Percentiles rank a stretch among this genome's conserved stretches.
Conservation (phyloP, 768 basidiomycete species). For the Trametes villosa region DNA sequence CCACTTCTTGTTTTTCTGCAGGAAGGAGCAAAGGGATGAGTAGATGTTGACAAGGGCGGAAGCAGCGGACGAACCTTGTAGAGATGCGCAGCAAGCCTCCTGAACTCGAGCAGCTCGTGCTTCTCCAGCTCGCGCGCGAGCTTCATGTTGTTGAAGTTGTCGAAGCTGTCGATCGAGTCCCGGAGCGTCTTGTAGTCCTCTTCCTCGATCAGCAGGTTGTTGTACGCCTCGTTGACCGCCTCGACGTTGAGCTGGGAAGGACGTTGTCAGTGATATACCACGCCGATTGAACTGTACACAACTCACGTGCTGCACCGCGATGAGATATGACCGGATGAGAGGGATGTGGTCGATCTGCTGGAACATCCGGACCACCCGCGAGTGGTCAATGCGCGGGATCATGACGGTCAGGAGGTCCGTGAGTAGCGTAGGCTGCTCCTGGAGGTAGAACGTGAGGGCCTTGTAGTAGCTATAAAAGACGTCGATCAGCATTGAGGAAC, state of each 20-base stretch:
- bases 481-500: constrained; percentile 3
- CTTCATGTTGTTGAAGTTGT: constrained; percentile 93
- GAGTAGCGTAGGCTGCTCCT: constrained; percentile 90
- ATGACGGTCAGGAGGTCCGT: constrained; percentile 92
- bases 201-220: constrained; percentile 97
- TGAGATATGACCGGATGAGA: constrained; percentile 93
- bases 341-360: constrained; percentile 94
- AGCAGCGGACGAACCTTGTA: constrained; percentile 71
- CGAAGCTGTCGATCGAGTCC: constrained; percentile 97
- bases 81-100: constrained; percentile 90
- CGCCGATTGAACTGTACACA: background rate
- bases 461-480: constrained; percentile 75
- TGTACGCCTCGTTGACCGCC: constrained; percentile 98
- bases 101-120: constrained; percentile 93
- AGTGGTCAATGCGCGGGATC: constrained; percentile 93
- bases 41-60: background rate
- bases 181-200: constrained; percentile 98
- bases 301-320: constrained; percentile 91
- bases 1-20: constrained; percentile 95
- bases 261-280: background rate
- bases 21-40: background rate
- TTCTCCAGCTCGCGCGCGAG: constrained; percentile 86
- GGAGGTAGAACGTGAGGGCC: constrained; percentile 90
- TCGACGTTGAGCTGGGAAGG: constrained; percentile 82
- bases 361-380: constrained; percentile 95